Percentiles rank a stretch among this genome's conserved stretches.
phyloP scores from a whole-genome alignment of 1,284 basidiomycete species.

The Clitocybe nebularis region DNA sequence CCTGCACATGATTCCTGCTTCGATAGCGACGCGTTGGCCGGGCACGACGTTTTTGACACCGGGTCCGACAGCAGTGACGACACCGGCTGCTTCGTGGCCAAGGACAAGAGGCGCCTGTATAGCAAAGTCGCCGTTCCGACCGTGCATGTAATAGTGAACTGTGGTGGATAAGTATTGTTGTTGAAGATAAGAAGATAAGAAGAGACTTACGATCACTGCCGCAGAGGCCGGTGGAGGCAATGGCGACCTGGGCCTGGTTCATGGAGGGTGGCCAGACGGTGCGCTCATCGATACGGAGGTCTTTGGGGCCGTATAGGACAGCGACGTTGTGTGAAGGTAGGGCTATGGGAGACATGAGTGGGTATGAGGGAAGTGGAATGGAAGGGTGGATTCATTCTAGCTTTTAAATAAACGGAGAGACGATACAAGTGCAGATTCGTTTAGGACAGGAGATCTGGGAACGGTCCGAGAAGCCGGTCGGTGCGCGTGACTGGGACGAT shows the following conservation, averaged over 20 bases:
- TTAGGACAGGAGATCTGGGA: conserved; percentile 22
- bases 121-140: conserved; percentile 89
- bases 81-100: conserved; percentile 88
- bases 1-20: conserved; percentile 88
- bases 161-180: conserved; percentile 8
- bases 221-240: conserved; percentile 86
- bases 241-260: conserved; percentile 68
- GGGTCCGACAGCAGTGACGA: conserved; percentile 72
- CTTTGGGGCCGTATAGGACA: conserved; percentile 69
- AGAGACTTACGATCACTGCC: conserved; percentile 81
- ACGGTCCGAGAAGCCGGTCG: conserved; percentile 9
- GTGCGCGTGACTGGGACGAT: conserved; percentile 1
- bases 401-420: conserved; percentile 21
- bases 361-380: conserved; percentile 14
- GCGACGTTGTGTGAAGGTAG: conserved; percentile 56
- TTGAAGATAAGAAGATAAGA: background rate
- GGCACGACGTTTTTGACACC: conserved; percentile 63
- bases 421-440: conserved; percentile 20
- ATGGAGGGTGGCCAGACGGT: conserved; percentile 62
- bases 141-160: conserved; percentile 90
- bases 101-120: conserved; percentile 82
- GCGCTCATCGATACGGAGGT: conserved; percentile 70
- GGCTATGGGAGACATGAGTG: conserved; percentile 54
- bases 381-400: conserved; percentile 26
- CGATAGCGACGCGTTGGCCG: conserved; percentile 91